Evolutionary conservation across 2,329 filamentous ascomycete species (phyloP), one percentile per base, ranked within the genome.

Genomic region (Xylariaceae sp.): DNA sequence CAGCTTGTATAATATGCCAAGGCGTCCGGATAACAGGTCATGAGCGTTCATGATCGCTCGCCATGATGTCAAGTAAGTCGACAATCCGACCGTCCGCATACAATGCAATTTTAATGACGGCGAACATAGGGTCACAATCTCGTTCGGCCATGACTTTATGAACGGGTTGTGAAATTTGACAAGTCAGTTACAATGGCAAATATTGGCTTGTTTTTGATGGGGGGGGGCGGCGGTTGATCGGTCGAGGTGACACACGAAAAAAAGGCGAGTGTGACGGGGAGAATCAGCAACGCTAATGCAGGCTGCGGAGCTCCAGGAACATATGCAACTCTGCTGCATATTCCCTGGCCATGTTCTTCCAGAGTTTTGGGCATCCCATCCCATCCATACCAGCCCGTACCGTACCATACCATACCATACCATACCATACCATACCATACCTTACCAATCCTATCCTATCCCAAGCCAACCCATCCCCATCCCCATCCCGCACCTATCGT

Each of bases 301-400:
- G 58, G 53, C 56, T 47, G 39, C 55, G 54, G 59, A 64, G 55
- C 48, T 50, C 30, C 55, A 56, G 57, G 55, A 51, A 58, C 55
- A 62, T 60, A 51, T 59, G 53, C 58, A 53, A 4, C 53, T 58
- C 62, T 62, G 62, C 60, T 61, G 58, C 60, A 51, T 18, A 30
- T 56, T 39, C 57, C 37, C 62, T 60, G 60, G 62, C 54, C 57
- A 55, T 45, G 30, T 49, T 57, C 44, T 18, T 51, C 58, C 52
- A 53, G 39, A 44, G 49, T 54, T 55, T 52, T 47, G 37, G 39
- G 6, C n/a, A n/a, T 53, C 13, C 13, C 5, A n/a, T 45, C 5
- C 13, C 3, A 4, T 4, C 23, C 4, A 30, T 30, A 30, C 23
- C 23, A 30, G 5, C 23, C 23, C 23, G 5, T 30, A 30, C 23